Evolutionary conservation across 257 asterid species (phyloP), one percentile per base, ranked within the genome.

Genomic region (Jacaranda copaia): DNA sequence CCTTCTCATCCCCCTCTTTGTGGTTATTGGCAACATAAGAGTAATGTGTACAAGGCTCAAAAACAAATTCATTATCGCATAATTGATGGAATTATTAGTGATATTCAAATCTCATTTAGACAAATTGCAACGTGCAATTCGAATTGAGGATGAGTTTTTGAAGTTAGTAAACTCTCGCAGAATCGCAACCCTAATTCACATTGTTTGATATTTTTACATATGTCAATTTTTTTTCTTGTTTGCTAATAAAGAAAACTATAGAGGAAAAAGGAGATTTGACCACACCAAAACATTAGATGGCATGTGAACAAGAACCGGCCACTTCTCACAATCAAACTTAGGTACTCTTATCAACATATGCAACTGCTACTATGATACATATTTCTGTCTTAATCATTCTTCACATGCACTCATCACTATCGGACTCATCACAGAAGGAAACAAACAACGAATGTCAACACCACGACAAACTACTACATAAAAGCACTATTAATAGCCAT

Each of bases 351-450:
- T 63, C 55, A 49, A 51, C 57, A 68, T 25, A 25, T 48, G 72
- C 60, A 53, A 45, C 58, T 71, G 52, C 48, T 55, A 59, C 70
- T 64, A 52, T 39, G 12, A 18, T 20, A 11, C 6, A 63, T 61
- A 20, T 25, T 59, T 6, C 46, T 14, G 48, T 12, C 68, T 36
- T 35, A 62, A 62, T 65, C 74, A 63, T 40, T 52, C 38, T 56
- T 79, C 78, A 72, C 82, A 73, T 72, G 78, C 32, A 55, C 43
- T 35, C 74, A 64, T 63, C 60, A 70, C 13, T 61, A 71, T 18
- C 72, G 62, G 11, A 48, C 52, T 36, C 18, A 38, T 72, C 45
- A 62, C 38, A 71, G 0, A 10, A 55, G 39, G 5, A 1, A 55
- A 72, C 15, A 40, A 25, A 61, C 40, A 16, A 61, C 73, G 10